phyloP scores from a whole-genome alignment of 768 basidiomycete species.

The Tephrocybe sp. region DNA sequence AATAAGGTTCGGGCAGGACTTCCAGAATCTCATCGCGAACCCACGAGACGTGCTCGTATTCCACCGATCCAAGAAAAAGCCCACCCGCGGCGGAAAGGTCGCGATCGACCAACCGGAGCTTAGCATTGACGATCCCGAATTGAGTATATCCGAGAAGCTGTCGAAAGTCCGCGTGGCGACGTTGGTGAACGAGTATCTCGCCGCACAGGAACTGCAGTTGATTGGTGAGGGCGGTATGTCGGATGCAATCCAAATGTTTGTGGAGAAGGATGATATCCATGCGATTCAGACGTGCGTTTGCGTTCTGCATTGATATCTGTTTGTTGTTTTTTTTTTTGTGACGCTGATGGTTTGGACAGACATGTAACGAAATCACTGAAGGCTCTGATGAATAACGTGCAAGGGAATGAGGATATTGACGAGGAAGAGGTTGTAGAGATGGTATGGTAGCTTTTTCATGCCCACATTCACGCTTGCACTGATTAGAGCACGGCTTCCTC shows the following conservation, averaged over 20 bases:
- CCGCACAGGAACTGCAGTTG: conserved; percentile 90
- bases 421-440: conserved; percentile 75
- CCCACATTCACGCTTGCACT: background rate
- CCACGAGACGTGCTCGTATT: conserved; percentile 92
- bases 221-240: conserved; percentile 89
- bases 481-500: background rate
- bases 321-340: background rate
- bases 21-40: conserved; percentile 87
- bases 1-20: conserved; percentile 95
- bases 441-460: conserved; percentile 34
- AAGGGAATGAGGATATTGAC: conserved; percentile 60
- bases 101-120: conserved; percentile 74
- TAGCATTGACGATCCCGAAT: conserved; percentile 73
- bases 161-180: conserved; percentile 82
- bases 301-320: background rate
- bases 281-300: conserved; percentile 81
- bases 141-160: conserved; percentile 68
- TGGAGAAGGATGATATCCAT: conserved; percentile 96
- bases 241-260: conserved; percentile 91
- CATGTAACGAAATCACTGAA: conserved; percentile 65
- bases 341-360: conserved; percentile 31
- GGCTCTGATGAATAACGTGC: conserved; percentile 63
- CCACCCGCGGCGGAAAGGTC: conserved; percentile 53
- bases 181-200: conserved; percentile 88
- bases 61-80: conserved; percentile 72